Base-by-base conservation (phyloP, 139 green algal genomes). In the Closterium sp. region DNA sequence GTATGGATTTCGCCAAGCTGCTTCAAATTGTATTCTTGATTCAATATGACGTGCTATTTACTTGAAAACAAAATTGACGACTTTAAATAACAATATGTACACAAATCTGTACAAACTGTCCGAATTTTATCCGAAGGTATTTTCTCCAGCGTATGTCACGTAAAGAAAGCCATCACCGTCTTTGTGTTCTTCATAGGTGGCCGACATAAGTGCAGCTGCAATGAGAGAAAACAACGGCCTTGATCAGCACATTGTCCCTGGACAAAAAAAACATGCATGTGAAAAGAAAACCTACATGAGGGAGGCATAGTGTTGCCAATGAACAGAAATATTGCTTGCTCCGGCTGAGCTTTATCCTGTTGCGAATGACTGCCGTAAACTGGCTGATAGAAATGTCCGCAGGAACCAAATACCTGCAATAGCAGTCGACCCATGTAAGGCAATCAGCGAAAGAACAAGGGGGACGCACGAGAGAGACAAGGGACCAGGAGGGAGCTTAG, bases 141-240 rank as follows among this genome's bases (percentile, higher is more conserved):
- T 87, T 35, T 87, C 84, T 0, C 84, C 84, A 35, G 33, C 33
- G 25, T 87, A 87, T 35, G 84, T 38, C 33, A 87, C 33, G 84
- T 87, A 87, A 2, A 87, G 84, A 87, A 87, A 87, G 84, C 84
- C 84, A 87, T 87, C 84, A 87, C 25, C 84, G 16, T 87, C 84
- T 35, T 87, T 87, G 84, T 87, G 84, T 19, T 87, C 84, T 12
- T 87, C 84, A 36, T 87, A 87, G 33, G 33, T 19, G 33, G 84
- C 84, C 84, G 84, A 87, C 84, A 87, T 87, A 34, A 76, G 55
- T 76, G 55, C 55, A 76, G 55, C 55, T 76, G 55, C 55, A 76
- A 55, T 12, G 36, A 55, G 36, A 55, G 36, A 55, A 55, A 55
- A 76, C 23, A 76, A 69, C n/a, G n/a, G n/a, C n/a, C n/a, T n/a